Base-by-base conservation (phyloP, 192 early-diverging fungal species). In the Ambispora gerdemannii region DNA sequence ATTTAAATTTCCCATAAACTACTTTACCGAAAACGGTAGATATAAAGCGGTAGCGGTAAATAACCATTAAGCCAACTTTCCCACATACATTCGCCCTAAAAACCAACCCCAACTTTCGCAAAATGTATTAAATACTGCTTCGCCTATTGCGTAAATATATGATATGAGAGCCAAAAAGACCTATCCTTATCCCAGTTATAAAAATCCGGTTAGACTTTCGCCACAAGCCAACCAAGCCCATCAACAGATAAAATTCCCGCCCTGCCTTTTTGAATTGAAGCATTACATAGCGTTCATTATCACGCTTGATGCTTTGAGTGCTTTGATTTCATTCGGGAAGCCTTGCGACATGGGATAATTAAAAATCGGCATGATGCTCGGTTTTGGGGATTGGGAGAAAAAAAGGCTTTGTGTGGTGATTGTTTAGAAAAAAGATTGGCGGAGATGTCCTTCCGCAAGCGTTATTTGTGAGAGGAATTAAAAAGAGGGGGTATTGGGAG, bases 141-240 rank as follows among this genome's bases (percentile, higher is more conserved):
- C 53, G 53, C 53, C 53, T 56, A 56, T 56, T 56, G 53, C 53
- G 53, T 56, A 56, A 56, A 56, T 56, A 56, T 56, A 56, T 22
- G 17, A 56, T 22, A 56, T 56, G 53, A 56, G 53, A 27, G 24
- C 13, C 53, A 56, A 56, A 56, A 56, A 56, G 24, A 56, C 53
- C 25, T 56, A 56, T 56, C 53, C 53, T 22, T 20, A 56, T 27
- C 53, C 53, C 25, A 56, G 53, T 56, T 56, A 56, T 56, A 56
- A 56, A 56, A 56, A 56, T 56, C 53, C 53, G 17, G n/a, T 56
- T 56, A 56, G 53, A 56, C 53, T 56, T 56, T 56, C 53, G n/a
- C 53, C 53, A 22, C 25, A n/a, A 22, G 53, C 53, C 25, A 19
- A 56, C 4, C 13, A 56, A 56, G 53, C 53, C 8, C 17, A 27